A percentile compares a stretch with the other conserved stretches of the same genome.
Conservation (phyloP, 768 basidiomycete species). For the Lentinula raphanica region DNA sequence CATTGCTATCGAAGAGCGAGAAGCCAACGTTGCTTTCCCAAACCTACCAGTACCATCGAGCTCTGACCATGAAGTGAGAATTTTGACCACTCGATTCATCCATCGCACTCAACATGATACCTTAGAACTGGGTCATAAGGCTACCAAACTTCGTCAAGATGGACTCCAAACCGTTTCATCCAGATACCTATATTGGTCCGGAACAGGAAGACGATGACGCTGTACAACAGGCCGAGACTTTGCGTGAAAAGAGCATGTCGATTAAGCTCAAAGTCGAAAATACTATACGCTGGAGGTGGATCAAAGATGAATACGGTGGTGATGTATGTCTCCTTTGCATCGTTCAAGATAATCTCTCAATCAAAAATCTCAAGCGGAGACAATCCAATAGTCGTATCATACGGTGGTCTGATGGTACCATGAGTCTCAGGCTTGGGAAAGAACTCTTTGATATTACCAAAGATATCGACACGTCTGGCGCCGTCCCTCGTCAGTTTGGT, state of each 20-base stretch:
- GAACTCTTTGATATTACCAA: constrained; percentile 90
- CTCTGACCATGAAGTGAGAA: constrained; percentile 74
- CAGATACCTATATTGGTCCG: constrained; percentile 77
- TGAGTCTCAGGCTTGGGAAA: constrained; percentile 87
- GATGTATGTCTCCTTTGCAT: constrained; percentile 53
- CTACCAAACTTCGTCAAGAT: constrained; percentile 93
- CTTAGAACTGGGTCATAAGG: constrained; percentile 84
- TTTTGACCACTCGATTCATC: constrained; percentile 4
- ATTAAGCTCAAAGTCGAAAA: constrained; percentile 90
- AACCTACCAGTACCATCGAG: constrained; percentile 79
- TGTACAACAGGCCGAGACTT: constrained; percentile 46
- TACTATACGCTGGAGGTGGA: constrained; percentile 94
- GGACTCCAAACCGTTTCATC: constrained; percentile 86
- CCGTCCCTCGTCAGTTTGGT: constrained; percentile 54
- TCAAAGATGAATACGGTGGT: constrained; percentile 64
- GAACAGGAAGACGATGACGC: constrained; percentile 75
- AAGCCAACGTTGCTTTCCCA: constrained; percentile 77
- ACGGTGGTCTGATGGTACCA: constrained; percentile 92
- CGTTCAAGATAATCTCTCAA: not conserved
- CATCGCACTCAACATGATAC: constrained; percentile 3
- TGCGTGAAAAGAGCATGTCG: constrained; percentile 75
- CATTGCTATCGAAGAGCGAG: constrained; percentile 49
- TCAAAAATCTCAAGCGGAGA: constrained; percentile 46
- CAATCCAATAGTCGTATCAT: constrained; percentile 91
- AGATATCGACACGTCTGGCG: constrained; percentile 72